Evolutionary conservation across 306 rosid genomes (phyloP).

Genomic region (Abrus pulchellus): DNA sequence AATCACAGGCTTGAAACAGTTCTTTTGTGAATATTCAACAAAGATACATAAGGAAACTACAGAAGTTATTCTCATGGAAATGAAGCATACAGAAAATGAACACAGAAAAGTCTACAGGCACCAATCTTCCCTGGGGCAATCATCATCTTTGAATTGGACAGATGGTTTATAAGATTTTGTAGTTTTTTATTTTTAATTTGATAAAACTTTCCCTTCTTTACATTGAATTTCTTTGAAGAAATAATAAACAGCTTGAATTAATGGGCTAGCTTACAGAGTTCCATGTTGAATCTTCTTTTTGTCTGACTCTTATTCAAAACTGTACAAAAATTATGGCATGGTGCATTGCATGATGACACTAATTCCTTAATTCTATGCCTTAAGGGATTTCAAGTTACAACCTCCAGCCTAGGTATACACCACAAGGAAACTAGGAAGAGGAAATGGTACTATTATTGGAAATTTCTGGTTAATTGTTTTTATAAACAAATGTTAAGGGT

Average conservation of each 20-base stretch:
- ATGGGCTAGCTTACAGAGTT: conserved; percentile 25
- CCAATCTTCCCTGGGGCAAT: conserved; percentile 1
- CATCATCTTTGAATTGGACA: conserved; percentile 44
- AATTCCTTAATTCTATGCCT: background rate
- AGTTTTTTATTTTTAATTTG: background rate
- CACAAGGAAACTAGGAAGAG: background rate
- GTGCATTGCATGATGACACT: background rate
- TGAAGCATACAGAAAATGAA: conserved; percentile 25
- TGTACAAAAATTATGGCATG: background rate
- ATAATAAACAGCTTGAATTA: conserved; percentile 38
- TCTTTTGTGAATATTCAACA: conserved; percentile 52
- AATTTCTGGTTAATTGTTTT: background rate
- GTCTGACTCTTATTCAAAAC: conserved; percentile 1
- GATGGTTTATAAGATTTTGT: conserved; percentile 50
- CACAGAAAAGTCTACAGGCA: conserved; percentile 8
- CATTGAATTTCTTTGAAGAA: conserved; percentile 43
- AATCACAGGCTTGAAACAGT: conserved; percentile 43
- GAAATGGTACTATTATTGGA: background rate
- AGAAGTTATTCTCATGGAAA: conserved; percentile 37
- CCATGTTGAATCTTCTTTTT: background rate
- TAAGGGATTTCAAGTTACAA: background rate
- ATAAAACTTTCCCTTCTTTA: background rate
- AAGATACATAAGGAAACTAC: conserved; percentile 44
- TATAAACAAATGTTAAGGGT: too few relatives aligned
- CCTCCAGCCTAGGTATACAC: background rate